A percentile compares a stretch with the other conserved stretches of the same genome.
phyloP scores from a whole-genome alignment of 2,329 filamentous ascomycete genomes.

The Immersiporthe knoxdaviesiana region DNA sequence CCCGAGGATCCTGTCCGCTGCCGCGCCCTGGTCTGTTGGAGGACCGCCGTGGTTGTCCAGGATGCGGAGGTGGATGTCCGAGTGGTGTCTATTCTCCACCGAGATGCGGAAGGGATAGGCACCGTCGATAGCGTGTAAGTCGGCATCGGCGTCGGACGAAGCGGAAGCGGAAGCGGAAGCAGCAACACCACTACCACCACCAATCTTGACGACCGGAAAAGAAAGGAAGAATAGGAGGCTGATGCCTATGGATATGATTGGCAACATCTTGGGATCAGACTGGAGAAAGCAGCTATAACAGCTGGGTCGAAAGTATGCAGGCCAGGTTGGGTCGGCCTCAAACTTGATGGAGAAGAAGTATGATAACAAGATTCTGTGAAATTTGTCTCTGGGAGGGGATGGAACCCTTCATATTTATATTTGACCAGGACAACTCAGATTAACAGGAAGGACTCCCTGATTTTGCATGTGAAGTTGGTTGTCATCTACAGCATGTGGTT shows the following conservation, averaged over 20 bases:
- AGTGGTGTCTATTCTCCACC: neutral
- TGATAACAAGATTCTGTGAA: neutral
- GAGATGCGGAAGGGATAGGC: neutral
- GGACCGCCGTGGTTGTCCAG: neutral
- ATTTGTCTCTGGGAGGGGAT: neutral
- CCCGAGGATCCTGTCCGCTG: neutral
- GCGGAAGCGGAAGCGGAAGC: neutral
- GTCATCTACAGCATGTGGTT: neutral
- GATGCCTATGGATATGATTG: neutral
- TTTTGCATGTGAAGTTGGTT: neutral
- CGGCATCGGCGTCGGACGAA: no score
- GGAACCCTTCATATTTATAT: neutral
- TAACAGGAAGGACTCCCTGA: neutral
- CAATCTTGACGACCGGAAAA: no score
- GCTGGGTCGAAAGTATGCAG: no score
- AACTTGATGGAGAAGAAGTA: neutral
- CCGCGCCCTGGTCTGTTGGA: neutral
- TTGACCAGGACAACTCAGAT: neutral
- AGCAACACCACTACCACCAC: neutral
- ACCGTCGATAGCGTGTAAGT: neutral
- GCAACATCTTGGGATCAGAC: neutral
- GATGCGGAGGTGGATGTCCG: constrained; percentile 1
- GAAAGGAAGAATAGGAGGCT: neutral
- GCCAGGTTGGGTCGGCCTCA: neutral
- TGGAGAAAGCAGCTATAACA: no score